A percentile compares a stretch with the other conserved stretches of the same genome.
phyloP scores from a whole-genome alignment of 257 asterid genomes.

The Catharanthus roseus region DNA sequence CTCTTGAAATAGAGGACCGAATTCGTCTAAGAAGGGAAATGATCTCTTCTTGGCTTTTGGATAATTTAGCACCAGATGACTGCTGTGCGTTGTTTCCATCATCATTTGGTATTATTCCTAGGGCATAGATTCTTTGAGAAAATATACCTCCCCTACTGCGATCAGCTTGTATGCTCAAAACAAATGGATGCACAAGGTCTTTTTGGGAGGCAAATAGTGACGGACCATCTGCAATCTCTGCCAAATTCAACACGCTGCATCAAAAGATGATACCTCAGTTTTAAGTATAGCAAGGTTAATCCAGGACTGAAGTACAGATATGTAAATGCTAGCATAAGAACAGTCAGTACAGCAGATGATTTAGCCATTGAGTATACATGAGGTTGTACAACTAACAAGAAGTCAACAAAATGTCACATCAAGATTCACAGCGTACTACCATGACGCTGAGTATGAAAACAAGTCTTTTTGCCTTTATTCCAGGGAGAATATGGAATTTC shows the following conservation, averaged over 20 bases:
- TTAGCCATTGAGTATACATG: not conserved
- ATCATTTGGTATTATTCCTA: slow-evolving; percentile 30
- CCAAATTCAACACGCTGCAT: slow-evolving; percentile 94
- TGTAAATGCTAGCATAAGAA: not conserved
- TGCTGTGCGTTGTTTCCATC: slow-evolving; percentile 24
- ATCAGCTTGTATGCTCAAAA: slow-evolving; percentile 35
- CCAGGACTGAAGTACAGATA: not conserved
- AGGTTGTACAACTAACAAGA: not conserved
- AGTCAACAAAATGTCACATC: not conserved
- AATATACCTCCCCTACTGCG: slow-evolving; percentile 29
- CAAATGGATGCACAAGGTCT: slow-evolving; percentile 11
- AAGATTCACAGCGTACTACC: not conserved
- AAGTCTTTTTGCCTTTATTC: not conserved
- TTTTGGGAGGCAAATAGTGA: slow-evolving; percentile 13
- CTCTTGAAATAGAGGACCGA: slow-evolving; percentile 56
- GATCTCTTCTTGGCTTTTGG: slow-evolving; percentile 55
- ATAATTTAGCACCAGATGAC: slow-evolving; percentile 24
- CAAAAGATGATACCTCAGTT: slow-evolving; percentile 64
- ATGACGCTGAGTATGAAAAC: not conserved
- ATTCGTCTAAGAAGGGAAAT: slow-evolving; percentile 64
- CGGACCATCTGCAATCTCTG: slow-evolving; percentile 51
- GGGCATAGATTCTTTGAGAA: slow-evolving; percentile 16
- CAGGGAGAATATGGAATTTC: too few relatives aligned
- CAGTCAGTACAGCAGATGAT: not conserved
- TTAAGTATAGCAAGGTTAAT: slow-evolving; percentile 15